Evolutionary conservation across 371 early-diverging fungal genomes (phyloP), one percentile per base, ranked within the genome.

Genomic region (Mortierella sp.): DNA sequence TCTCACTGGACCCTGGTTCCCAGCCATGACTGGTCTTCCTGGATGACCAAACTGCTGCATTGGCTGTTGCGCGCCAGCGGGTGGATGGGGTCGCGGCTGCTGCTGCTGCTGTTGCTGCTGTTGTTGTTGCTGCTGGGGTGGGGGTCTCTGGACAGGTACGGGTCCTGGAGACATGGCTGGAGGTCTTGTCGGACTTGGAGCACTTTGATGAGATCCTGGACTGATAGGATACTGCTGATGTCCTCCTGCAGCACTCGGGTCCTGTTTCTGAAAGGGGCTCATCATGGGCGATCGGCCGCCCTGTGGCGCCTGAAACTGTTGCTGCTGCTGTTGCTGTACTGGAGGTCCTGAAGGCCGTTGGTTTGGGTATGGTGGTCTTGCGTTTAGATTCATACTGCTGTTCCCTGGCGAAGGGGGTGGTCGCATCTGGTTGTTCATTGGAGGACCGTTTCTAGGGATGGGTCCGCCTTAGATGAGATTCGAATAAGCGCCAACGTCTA

Each of bases 181-280:
- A n/a, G n/a, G n/a, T n/a, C n/a, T n/a, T n/a, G n/a, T n/a, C n/a
- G n/a, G n/a, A n/a, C n/a, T 43, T 28, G 31, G 10, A 38, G 51
- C 46, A 16, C 45, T 45, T 26, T 53, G 63, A 9, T 62, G 63
- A 13, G 21, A 27, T 51, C 42, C 48, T 26, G 59, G 73, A 45
- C 42, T 58, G 18, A 54, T 39, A 14, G 68, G 31, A n/a, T 24
- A 39, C 24, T 51, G 58, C 31, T 56, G 61, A 24, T 55, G 67
- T n/a, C 48, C 58, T 8, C 10, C 19, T 14, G 21, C 19, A 5
- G 61, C 24, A 34, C 38, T 39, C 14, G 61, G 43, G 34, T 72
- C 72, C 58, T 66, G 72, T 30, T 53, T 64, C 26, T 64, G 68
- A 49, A 73, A 73, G 7, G 74, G 74, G 9, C 64, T 59, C 61